Percentiles rank a stretch among this genome's conserved stretches.
These are phyloP conservation scores for Epichloe elymi DNA, from an alignment of 2,329 filamentous ascomycete genomes.

Conservation along the genomic window DNA sequence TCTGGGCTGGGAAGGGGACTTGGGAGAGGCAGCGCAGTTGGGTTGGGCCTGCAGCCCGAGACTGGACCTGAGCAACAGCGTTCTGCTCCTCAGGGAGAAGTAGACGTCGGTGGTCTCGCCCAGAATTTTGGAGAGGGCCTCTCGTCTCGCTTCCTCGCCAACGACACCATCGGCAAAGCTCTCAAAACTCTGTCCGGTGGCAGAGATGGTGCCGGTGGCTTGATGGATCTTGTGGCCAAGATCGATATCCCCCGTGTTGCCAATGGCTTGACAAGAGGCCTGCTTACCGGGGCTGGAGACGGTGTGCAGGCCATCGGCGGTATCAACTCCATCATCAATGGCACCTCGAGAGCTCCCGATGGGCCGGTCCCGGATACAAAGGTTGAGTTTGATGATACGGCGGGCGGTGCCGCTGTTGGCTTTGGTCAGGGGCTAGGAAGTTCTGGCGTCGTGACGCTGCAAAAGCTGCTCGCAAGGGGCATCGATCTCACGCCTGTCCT, in stretches of 20 bases:
- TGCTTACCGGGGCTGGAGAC: slow-evolving; percentile 22
- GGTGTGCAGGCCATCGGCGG: slow-evolving; percentile 20
- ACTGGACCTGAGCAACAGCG: slow-evolving; percentile 7
- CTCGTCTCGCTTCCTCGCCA: slow-evolving; percentile 18
- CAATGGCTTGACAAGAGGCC: slow-evolving; percentile 21
- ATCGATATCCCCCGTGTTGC: slow-evolving; percentile 16
- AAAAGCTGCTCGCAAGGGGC: slow-evolving; percentile 14
- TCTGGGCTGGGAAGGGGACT: slow-evolving; percentile 17
- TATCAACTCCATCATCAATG: slow-evolving; percentile 17
- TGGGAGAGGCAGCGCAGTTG: slow-evolving; percentile 14
- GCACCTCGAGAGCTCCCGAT: slow-evolving; percentile 12
- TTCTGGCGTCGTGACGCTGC: slow-evolving; percentile 18
- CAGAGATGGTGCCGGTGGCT: neutral
- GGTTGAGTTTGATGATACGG: slow-evolving; percentile 20
- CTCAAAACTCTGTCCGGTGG: slow-evolving; percentile 3
- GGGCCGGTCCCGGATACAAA: slow-evolving; percentile 11
- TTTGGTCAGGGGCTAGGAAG: slow-evolving; percentile 23
- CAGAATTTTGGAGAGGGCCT: slow-evolving; percentile 16
- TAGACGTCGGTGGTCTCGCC: slow-evolving; percentile 11
- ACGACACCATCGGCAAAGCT: slow-evolving; percentile 17
- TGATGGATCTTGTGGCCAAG: slow-evolving; percentile 8
- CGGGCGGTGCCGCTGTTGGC: slow-evolving; percentile 21
- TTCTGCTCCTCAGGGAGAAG: neutral
- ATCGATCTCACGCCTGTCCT: slow-evolving; percentile 5
- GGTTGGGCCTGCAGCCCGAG: slow-evolving; percentile 17